A percentile compares a stretch with the other conserved stretches of the same genome.
Conservation (phyloP, 768 basidiomycete genomes). For the Russula emetica region DNA sequence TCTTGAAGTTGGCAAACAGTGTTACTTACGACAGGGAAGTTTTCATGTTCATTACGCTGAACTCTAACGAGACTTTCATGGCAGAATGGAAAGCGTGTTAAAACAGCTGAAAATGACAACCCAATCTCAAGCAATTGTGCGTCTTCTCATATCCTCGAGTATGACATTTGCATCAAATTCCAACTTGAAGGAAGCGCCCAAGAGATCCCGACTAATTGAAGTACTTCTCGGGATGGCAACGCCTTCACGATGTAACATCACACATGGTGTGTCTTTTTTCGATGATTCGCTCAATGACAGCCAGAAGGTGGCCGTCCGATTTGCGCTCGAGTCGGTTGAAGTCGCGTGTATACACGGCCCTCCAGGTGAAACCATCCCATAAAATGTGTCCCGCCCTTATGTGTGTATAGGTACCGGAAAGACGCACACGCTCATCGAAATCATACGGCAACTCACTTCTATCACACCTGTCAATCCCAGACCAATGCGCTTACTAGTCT, state of each 20-base stretch:
- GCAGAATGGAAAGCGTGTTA: conserved; percentile 83
- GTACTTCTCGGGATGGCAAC: conserved; percentile 66
- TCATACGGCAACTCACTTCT: conserved; percentile 77
- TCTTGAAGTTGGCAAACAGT: conserved; percentile 88
- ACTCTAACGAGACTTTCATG: background rate
- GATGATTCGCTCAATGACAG: conserved; percentile 74
- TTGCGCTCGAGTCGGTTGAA: conserved; percentile 75
- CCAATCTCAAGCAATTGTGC: conserved; percentile 18
- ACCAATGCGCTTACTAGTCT: conserved; percentile 69
- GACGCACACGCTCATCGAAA: conserved; percentile 91
- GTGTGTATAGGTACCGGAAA: conserved; percentile 72
- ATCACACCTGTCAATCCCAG: conserved; percentile 45
- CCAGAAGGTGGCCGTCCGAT: conserved; percentile 78
- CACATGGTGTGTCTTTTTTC: conserved; percentile 56
- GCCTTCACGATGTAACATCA: conserved; percentile 40
- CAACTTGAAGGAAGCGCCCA: conserved; percentile 36
- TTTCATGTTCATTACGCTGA: background rate
- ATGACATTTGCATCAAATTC: background rate
- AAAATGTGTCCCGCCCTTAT: background rate
- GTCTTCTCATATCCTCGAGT: background rate
- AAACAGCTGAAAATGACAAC: conserved; percentile 48
- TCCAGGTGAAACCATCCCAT: conserved; percentile 54
- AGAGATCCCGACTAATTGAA: conserved; percentile 46
- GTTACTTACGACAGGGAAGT: conserved; percentile 81
- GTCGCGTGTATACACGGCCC: conserved; percentile 95